Conservation (phyloP, 1,139 yeast genomes). For the Scheffersomyces quercinus region DNA sequence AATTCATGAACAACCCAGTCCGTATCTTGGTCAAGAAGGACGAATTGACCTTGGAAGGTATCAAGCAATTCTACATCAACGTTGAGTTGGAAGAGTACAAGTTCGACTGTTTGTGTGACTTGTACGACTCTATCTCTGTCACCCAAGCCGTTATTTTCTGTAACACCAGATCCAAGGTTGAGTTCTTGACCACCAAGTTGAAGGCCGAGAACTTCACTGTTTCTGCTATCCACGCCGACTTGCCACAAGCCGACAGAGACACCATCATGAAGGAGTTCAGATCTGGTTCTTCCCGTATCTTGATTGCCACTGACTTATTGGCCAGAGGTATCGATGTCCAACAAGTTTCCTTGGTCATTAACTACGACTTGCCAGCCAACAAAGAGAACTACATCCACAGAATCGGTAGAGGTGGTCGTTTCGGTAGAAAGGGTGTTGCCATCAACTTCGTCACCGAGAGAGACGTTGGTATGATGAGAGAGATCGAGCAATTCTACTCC, state of each 20-base stretch:
- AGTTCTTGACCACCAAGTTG: conserved; percentile 85
- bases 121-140: conserved; percentile 95
- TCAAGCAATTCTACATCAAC: conserved; percentile 92
- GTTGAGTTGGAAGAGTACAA: conserved; percentile 93
- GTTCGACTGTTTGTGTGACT: conserved; percentile 93
- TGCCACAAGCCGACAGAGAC: conserved; percentile 96
- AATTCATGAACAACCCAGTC: conserved; percentile 96
- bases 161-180: conserved; percentile 98
- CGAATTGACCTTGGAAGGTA: conserved; percentile 97
- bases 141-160: conserved; percentile 99
- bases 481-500: conserved; percentile 96
- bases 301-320: conserved; percentile 95
- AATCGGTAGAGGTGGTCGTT: conserved; percentile 99
- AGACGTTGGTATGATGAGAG: conserved; percentile 94
- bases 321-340: conserved; percentile 99
- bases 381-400: conserved; percentile 98
- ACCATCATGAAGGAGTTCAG: conserved; percentile 98
- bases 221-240: conserved; percentile 96
- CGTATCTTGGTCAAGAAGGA: conserved; percentile 97
- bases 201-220: conserved; percentile 90
- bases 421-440: conserved; percentile 99
- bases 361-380: conserved; percentile 96
- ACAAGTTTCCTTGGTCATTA: conserved; percentile 96
- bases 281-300: conserved; percentile 96
- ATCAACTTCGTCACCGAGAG: conserved; percentile 93